phyloP scores from a whole-genome alignment of 1,139 yeast species.

The Tardiomyces blankii region DNA sequence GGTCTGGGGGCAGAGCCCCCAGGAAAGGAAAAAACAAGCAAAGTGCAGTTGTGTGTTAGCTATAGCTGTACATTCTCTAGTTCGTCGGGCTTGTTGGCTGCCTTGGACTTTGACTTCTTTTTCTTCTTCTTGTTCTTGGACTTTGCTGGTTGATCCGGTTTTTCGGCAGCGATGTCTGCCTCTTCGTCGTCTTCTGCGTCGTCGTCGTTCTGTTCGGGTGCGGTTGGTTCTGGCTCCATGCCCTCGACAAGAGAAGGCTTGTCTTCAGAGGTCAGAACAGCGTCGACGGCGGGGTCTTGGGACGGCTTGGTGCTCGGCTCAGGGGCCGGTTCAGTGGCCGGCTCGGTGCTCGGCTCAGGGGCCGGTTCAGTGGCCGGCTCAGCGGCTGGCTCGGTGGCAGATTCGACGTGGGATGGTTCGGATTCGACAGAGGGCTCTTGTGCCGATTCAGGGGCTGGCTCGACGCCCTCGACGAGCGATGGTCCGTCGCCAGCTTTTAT shows the following conservation, averaged over 20 bases:
- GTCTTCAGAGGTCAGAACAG: background rate
- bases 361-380: conserved; percentile 4
- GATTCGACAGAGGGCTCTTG: too few species aligned
- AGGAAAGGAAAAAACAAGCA: too few species aligned
- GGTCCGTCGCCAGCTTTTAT: background rate
- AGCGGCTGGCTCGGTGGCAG: conserved; percentile 2
- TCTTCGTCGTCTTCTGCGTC: conserved; percentile 3
- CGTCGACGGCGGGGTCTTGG: background rate
- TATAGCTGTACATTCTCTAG: conserved; percentile 8
- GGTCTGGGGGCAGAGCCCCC: too few species aligned
- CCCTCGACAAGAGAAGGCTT: background rate
- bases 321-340: too few species aligned
- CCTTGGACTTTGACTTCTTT: conserved; percentile 5
- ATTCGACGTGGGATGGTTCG: too few species aligned
- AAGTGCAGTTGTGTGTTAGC: too few species aligned
- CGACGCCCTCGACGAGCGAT: background rate
- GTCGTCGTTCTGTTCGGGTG: conserved; percentile 1
- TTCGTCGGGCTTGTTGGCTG: conserved; percentile 17
- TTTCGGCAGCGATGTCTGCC: conserved; percentile 1
- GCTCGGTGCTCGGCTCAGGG: too few species aligned
- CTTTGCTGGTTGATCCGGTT: conserved; percentile 4
- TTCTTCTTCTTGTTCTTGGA: conserved; percentile 6
- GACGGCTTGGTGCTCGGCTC: too few species aligned
- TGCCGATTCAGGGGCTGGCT: too few species aligned
- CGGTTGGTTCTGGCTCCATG: background rate